Conservation (phyloP, 2,329 filamentous ascomycete species). For the Mariannaea elegans region DNA sequence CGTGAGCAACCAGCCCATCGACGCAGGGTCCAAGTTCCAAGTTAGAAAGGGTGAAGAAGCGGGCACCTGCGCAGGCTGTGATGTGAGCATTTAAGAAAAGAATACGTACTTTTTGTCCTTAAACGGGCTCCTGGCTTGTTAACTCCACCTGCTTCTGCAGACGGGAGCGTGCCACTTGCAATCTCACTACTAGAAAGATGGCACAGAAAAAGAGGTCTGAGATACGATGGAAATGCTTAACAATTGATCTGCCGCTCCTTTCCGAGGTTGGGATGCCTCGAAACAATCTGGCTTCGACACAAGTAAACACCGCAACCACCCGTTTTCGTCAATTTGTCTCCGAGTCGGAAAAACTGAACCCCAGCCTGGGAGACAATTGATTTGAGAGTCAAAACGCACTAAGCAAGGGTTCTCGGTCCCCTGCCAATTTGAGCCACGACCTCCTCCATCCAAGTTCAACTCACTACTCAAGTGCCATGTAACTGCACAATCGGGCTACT, state of each 20-base stretch:
- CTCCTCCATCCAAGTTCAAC: background rate
- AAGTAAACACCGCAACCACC: background rate
- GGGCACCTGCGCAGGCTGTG: background rate
- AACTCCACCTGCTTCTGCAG: constrained; percentile 9
- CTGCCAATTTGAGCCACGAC: constrained; percentile 33
- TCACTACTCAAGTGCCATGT: background rate
- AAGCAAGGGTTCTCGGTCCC: constrained; percentile 28
- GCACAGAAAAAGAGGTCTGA: too few species aligned
- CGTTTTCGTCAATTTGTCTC: constrained; percentile 5
- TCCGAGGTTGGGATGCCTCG: too few species aligned
- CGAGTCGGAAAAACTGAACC: background rate
- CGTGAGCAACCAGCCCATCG: constrained; percentile 3
- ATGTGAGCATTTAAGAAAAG: background rate
- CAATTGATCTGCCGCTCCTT: too few species aligned
- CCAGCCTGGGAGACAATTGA: constrained; percentile 7
- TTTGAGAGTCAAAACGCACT: constrained; percentile 23
- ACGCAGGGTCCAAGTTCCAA: constrained; percentile 38
- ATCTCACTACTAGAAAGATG: too few species aligned
- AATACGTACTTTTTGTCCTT: constrained; percentile 1
- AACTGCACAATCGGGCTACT: background rate
- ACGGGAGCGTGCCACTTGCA: background rate
- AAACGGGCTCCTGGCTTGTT: background rate
- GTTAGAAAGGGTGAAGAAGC: constrained; percentile 18
- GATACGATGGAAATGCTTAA: too few species aligned
- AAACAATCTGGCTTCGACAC: background rate